Evolutionary conservation across 306 rosid species (phyloP).

Genomic region (Gastrolobium bilobum): DNA sequence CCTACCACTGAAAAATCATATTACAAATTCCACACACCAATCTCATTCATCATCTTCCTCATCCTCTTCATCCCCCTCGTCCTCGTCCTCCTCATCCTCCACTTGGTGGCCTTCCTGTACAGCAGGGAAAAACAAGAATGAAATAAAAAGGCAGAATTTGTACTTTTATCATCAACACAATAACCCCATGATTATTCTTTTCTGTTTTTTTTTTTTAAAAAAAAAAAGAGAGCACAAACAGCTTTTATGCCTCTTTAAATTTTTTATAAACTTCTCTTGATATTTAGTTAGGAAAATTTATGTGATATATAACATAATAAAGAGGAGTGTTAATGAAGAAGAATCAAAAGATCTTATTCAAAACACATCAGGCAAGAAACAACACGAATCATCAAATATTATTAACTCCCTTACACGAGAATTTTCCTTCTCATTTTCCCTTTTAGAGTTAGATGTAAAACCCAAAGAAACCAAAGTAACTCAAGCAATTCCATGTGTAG

Average conservation of each 20-base stretch:
- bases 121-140: not conserved
- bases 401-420: not conserved
- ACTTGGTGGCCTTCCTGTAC: constrained; percentile 58
- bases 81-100: constrained; percentile 54
- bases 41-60: constrained; percentile 67
- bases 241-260: constrained; percentile 1
- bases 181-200: not conserved
- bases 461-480: too few species aligned
- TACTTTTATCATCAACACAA: constrained; percentile 1
- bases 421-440: not conserved
- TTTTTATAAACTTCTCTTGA: constrained; percentile 6
- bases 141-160: not conserved
- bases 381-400: not conserved
- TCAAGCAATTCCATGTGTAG: not conserved
- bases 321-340: not conserved
- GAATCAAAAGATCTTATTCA: not conserved
- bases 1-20: constrained; percentile 41
- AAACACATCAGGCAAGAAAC: not conserved
- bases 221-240: not conserved
- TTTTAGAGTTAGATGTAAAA: not conserved
- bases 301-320: not conserved
- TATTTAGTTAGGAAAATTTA: constrained; percentile 7
- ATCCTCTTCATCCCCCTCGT: constrained; percentile 51
- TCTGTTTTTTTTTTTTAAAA: not conserved
- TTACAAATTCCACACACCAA: constrained; percentile 13